These are phyloP conservation scores for Conticribra guillardii DNA, from an alignment of 108 stramenopile species.

Conservation along the genomic window DNA sequence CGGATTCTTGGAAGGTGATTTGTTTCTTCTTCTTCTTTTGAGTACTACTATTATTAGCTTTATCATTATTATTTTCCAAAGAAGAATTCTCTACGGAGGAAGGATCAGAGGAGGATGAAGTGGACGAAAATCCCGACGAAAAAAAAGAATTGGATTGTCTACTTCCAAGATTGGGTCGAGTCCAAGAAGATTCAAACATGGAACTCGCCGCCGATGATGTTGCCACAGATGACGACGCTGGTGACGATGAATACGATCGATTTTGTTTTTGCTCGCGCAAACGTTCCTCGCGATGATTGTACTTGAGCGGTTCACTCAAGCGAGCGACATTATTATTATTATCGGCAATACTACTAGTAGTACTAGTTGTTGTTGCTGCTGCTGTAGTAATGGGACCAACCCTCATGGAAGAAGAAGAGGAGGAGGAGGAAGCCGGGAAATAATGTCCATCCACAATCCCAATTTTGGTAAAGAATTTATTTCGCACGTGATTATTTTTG, in stretches of 20 bases:
- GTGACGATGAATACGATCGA: not conserved
- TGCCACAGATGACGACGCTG: not conserved
- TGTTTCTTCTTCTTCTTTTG: not conserved
- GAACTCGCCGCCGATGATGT: not conserved
- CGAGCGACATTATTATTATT: not conserved
- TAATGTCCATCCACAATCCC: not conserved
- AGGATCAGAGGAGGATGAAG: too few relatives aligned
- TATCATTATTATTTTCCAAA: not conserved
- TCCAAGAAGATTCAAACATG: too few relatives aligned
- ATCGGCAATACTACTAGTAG: not conserved
- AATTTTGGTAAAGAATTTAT: not conserved
- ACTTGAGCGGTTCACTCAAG: not conserved
- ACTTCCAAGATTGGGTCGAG: too few relatives aligned
- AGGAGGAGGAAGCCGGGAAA: not conserved
- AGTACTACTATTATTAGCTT: not conserved
- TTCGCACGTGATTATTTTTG: not conserved
- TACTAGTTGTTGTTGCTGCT: too few relatives aligned
- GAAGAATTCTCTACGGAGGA: too few relatives aligned
- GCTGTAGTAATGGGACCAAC: too few relatives aligned
- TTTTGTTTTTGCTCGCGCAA: not conserved
- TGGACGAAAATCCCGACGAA: too few relatives aligned
- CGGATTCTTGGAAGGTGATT: constrained; percentile 41
- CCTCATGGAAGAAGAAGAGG: not conserved
- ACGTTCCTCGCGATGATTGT: not conserved
- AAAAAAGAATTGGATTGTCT: too few relatives aligned